Evolutionary conservation across 768 basidiomycete species (phyloP), one percentile per base, ranked within the genome.

Genomic region (Podaxis carcinomalis): DNA sequence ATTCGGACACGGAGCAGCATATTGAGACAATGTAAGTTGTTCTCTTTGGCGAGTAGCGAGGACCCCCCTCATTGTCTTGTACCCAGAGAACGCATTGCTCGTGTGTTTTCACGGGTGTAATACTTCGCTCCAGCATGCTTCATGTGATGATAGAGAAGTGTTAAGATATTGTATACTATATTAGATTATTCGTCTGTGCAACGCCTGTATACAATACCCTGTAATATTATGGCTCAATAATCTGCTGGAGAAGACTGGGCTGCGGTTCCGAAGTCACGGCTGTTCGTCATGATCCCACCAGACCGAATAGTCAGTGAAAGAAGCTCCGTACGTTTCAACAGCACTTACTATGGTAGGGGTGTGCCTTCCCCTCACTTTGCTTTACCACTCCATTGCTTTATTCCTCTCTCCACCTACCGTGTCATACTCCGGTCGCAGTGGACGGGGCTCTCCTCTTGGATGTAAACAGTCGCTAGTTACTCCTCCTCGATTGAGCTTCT

Each of bases 81-180:
- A 10, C 52, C 21, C 39, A 61, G 59, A 44, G 59, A 61, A 32
- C 59, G 59, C 25, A 61, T 61, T 28, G 59, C 59, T 35, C 59
- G 39, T 14, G 59, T 32, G 1, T 61, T 61, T 28, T 61, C 47
- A 10, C 25, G 25, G 21, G 23, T 10, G 19, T 49, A 49, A 49
- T 23, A 23, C 21, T 49, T 49, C 13, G 13, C 5, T 11, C 19
- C 21, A 47, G 13, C 3, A 7, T 42, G 4, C 13, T 14, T 42
- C 40, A 42, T 42, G 47, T 49, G 27, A 3, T 49, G 32, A 32
- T 32, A 32, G 32, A 32, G 19, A 19, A 27, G 21, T 23, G 23
- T 49, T 27, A 0, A 13, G 13, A 16, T 13, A 3, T 13, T 49
- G 47, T 49, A 27, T 21, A 13, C 7, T 25, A 49, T 27, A 13